Base-by-base conservation (phyloP, 2,329 filamentous ascomycete genomes). In the Aspergillus sp. region DNA sequence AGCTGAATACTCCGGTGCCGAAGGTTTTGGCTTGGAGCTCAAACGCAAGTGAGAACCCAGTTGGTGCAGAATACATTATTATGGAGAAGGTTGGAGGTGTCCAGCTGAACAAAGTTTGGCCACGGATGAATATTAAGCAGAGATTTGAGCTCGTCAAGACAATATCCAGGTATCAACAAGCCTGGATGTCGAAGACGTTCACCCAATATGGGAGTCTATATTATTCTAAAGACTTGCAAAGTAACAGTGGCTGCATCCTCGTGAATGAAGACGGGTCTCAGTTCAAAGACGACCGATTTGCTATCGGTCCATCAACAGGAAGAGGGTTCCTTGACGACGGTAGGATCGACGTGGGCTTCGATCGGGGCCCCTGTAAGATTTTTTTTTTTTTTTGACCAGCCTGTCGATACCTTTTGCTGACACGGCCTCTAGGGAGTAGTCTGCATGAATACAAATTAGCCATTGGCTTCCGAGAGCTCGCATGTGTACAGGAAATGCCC, bases 241-340 rank as follows among this genome's bases (percentile, higher is more conserved):
- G 63, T 30, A 36, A 55, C 19, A 25, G 61, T 23, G 32, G 25
- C 48, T 58, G 57, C 52, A 39, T 66, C 17, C 52, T 55, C 21
- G 15, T 69, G 23, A 68, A 72, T 38, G 49, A 62, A 30, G 61
- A 70, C 64, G 58, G 58, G 52, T 63, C 67, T 56, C 65, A 63
- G 21, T 48, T 55, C 6, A 64, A 32, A 52, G 58, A 74, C 48
- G 39, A 59, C 45, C 61, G 59, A n/a, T 80, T 78, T 62, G 67
- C 70, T 21, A 61, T 80, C 52, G 79, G 78, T 9, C 77, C 74
- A 4, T 70, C 73, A 21, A 72, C 69, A 52, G 71, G 69, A 38
- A 70, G 75, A 47, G 67, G 72, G 53, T 72, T 59, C 51, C 58
- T 71, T 38, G 74, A 79, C 57, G 61, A 72, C 52, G 70, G 71